Conservation (phyloP, 2,329 filamentous ascomycete genomes). For the Aureobasidium vineae region DNA sequence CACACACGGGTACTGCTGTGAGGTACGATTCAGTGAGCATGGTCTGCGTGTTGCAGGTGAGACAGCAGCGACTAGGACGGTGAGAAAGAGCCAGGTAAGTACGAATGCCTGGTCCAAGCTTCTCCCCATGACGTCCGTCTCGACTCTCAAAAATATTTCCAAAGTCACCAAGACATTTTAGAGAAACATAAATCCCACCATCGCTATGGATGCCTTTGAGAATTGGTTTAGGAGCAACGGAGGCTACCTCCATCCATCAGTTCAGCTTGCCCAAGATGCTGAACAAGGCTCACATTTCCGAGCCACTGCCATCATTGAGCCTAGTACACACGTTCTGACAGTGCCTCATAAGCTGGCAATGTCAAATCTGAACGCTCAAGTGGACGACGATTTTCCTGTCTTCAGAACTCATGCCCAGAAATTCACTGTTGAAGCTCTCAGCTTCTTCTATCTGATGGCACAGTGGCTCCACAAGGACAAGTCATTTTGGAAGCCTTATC, state of each 20-base stretch:
- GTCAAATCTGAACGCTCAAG: slow-evolving; percentile 41
- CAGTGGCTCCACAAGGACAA: slow-evolving; percentile 37
- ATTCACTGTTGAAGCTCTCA: slow-evolving; percentile 37
- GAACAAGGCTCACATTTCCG: slow-evolving; percentile 34
- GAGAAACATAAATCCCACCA: background rate
- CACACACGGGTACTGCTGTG: background rate
- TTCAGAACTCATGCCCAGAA: slow-evolving; percentile 33
- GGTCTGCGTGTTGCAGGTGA: background rate
- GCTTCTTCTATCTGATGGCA: slow-evolving; percentile 41
- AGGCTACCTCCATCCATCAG: slow-evolving; percentile 35
- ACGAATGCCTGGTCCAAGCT: slow-evolving; percentile 3
- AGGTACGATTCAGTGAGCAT: background rate
- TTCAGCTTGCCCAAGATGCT: slow-evolving; percentile 32
- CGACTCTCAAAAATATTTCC: background rate
- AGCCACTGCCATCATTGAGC: slow-evolving; percentile 30
- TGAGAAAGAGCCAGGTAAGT: background rate
- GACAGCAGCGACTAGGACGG: background rate
- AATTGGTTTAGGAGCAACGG: slow-evolving; percentile 37
- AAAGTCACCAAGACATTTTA: background rate
- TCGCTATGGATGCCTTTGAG: slow-evolving; percentile 30
- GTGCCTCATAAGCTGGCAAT: slow-evolving; percentile 39
- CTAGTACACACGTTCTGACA: slow-evolving; percentile 31
- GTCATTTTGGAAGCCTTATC: slow-evolving; percentile 42
- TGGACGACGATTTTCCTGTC: slow-evolving; percentile 38
- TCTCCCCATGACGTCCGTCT: background rate